Evolutionary conservation across 2,329 filamentous ascomycete genomes (phyloP).

Genomic region (Aspergillus ochraceus): DNA sequence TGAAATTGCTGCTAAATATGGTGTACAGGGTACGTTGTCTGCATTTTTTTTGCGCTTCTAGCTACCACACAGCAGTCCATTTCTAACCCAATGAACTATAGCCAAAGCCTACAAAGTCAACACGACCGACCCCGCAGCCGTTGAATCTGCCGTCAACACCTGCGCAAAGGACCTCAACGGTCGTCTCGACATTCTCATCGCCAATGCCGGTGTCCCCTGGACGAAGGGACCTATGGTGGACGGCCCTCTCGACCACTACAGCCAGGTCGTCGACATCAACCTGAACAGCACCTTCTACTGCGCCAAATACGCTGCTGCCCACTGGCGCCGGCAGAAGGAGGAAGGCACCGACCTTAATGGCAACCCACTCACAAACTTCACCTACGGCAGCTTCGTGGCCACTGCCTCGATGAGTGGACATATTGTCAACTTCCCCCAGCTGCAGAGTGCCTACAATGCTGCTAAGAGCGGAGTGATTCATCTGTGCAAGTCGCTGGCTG

Average conservation of each 20-base stretch:
- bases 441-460: constrained; percentile 72
- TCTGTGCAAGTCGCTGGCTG: constrained; percentile 64
- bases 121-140: constrained; percentile 42
- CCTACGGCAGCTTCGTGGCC: constrained; percentile 70
- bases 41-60: no score
- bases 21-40: constrained; percentile 55
- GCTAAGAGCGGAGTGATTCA: constrained; percentile 64
- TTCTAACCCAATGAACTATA: constrained; percentile 15
- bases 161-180: constrained; percentile 66
- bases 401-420: constrained; percentile 78
- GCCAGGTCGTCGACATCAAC: constrained; percentile 68
- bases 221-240: constrained; percentile 67
- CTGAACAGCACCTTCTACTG: constrained; percentile 78
- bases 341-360: constrained; percentile 65
- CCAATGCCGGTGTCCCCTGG: constrained; percentile 77
- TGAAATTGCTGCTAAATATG: constrained; percentile 64
- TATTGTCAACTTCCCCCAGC: constrained; percentile 74
- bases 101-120: constrained; percentile 53
- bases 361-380: constrained; percentile 60
- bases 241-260: constrained; percentile 63
- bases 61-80: no score
- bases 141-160: constrained; percentile 43
- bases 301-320: constrained; percentile 66
- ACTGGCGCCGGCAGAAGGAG: constrained; percentile 70
- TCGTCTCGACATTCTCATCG: constrained; percentile 74